Evolutionary conservation across 108 stramenopile genomes (phyloP).

Genomic region (Cylindrotheca closterium): DNA sequence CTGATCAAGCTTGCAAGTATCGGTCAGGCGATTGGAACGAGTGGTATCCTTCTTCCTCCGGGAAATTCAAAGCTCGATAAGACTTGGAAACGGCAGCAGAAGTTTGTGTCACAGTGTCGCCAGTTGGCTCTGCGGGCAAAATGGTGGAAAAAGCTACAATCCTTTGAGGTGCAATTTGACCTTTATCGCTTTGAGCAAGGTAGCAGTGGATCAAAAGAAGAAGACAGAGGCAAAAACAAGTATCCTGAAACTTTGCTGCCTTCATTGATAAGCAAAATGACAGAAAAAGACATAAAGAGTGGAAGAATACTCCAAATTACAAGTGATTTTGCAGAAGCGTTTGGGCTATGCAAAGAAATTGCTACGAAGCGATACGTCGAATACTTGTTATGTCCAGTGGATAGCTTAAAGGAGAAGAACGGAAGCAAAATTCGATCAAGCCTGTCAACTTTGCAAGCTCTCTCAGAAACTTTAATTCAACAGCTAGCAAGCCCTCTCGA

Average conservation of each 20-base stretch:
- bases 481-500: slow-evolving; percentile 14
- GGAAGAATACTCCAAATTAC: slow-evolving; percentile 9
- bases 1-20: slow-evolving; percentile 64
- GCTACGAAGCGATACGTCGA: slow-evolving; percentile 16
- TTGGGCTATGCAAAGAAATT: slow-evolving; percentile 7
- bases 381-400: slow-evolving; percentile 8
- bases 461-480: slow-evolving; percentile 32
- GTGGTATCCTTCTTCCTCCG: slow-evolving; percentile 28
- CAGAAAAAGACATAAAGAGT: slow-evolving; percentile 1
- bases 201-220: background rate
- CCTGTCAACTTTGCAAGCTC: slow-evolving; percentile 30
- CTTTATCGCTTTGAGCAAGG: slow-evolving; percentile 40
- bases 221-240: slow-evolving; percentile 5
- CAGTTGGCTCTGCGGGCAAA: slow-evolving; percentile 48
- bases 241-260: slow-evolving; percentile 35
- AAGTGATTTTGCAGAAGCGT: slow-evolving; percentile 18
- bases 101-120: slow-evolving; percentile 73
- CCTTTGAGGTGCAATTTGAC: slow-evolving; percentile 57
- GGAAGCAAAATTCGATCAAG: slow-evolving; percentile 35
- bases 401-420: background rate
- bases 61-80: slow-evolving; percentile 7
- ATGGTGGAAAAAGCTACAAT: slow-evolving; percentile 73
- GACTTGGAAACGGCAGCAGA: slow-evolving; percentile 64
- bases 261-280: slow-evolving; percentile 29
- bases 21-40: slow-evolving; percentile 54